A percentile compares a stretch with the other conserved stretches of the same genome.
Conservation (phyloP, 2,329 filamentous ascomycete genomes). For the Nothophoma quercina region DNA sequence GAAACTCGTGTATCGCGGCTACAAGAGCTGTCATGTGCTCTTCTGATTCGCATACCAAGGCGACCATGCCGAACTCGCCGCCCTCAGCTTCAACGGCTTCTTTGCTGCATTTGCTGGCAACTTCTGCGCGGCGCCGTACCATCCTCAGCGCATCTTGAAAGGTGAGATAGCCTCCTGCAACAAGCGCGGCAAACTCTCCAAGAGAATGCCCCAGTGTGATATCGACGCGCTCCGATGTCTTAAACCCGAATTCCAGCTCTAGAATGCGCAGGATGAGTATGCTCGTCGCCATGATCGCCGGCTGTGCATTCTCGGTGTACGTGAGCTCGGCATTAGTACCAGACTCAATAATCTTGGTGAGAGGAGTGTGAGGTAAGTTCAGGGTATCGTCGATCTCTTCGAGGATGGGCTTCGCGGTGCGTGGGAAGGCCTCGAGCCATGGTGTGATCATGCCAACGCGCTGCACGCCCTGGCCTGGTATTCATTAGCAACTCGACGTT, state of each 20-base stretch:
- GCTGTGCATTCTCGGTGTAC: slow-evolving; percentile 86
- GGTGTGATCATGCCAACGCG: slow-evolving; percentile 85
- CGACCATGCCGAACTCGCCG: slow-evolving; percentile 93
- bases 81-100: slow-evolving; percentile 71
- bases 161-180: slow-evolving; percentile 79
- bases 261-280: slow-evolving; percentile 88
- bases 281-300: slow-evolving; percentile 94
- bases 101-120: slow-evolving; percentile 80
- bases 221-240: slow-evolving; percentile 73
- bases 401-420: slow-evolving; percentile 76
- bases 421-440: slow-evolving; percentile 87
- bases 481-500: slow-evolving; percentile 24
- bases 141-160: slow-evolving; percentile 81
- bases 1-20: slow-evolving; percentile 78
- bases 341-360: slow-evolving; percentile 79
- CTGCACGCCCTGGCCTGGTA: slow-evolving; percentile 83
- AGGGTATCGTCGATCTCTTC: slow-evolving; percentile 85
- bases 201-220: slow-evolving; percentile 89
- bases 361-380: slow-evolving; percentile 63
- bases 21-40: slow-evolving; percentile 75
- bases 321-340: slow-evolving; percentile 81
- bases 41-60: slow-evolving; percentile 81
- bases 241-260: slow-evolving; percentile 84
- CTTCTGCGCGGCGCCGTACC: slow-evolving; percentile 78
- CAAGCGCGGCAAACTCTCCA: slow-evolving; percentile 90